Conservation (phyloP, 2,329 filamentous ascomycete genomes). For the Diplodia scrobiculata region DNA sequence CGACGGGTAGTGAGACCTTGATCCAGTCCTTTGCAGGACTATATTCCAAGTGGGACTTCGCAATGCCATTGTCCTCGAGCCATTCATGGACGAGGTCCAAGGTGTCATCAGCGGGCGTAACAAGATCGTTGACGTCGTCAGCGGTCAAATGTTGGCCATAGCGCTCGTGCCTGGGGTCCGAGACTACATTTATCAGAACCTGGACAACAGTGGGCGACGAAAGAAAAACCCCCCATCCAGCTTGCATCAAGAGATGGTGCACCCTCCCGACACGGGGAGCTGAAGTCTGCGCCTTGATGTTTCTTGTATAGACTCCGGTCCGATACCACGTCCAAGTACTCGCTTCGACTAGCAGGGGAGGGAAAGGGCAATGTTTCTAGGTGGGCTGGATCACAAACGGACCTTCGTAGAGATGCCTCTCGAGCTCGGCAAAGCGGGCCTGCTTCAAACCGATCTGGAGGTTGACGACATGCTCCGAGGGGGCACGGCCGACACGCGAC, state of each 20-base stretch:
- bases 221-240: background rate
- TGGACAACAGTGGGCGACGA: background rate
- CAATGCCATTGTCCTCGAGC: conserved; percentile 58
- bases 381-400: conserved; percentile 8
- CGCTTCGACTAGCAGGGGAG: no score
- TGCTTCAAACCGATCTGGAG: conserved; percentile 63
- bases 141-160: conserved; percentile 59
- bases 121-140: conserved; percentile 56
- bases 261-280: no score
- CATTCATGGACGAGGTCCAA: conserved; percentile 58
- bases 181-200: conserved; percentile 43
- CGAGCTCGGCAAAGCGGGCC: conserved; percentile 57
- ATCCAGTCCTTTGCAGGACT: conserved; percentile 62
- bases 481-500: conserved; percentile 52
- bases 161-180: conserved; percentile 56
- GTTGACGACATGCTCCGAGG: conserved; percentile 54
- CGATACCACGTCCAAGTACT: no score
- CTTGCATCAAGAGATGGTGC: background rate
- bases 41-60: conserved; percentile 44
- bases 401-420: conserved; percentile 59
- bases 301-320: no score
- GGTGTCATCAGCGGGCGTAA: conserved; percentile 57
- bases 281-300: no score
- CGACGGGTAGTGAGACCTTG: conserved; percentile 56
- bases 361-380: background rate